Evolutionary conservation across 352 stramenopile genomes (phyloP).

Genomic region (Globisporangium spiculum): DNA sequence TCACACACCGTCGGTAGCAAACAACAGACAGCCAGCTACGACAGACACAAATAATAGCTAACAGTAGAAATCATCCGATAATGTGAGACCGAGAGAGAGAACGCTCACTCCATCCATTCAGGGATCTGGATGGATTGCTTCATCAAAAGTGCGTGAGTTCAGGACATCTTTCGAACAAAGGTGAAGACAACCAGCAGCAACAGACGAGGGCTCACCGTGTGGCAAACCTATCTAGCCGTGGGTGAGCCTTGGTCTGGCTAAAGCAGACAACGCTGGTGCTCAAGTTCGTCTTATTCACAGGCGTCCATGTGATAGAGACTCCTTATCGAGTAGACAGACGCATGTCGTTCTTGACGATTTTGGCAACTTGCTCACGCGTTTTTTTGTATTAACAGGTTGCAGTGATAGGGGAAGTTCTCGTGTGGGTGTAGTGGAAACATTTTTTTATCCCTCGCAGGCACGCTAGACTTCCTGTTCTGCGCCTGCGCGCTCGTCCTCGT

Average conservation of each 20-base stretch:
- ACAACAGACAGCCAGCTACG: neutral
- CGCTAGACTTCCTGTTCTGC: neutral
- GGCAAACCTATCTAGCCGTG: neutral
- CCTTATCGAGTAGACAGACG: too few relatives aligned
- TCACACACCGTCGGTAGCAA: neutral
- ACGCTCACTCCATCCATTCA: neutral
- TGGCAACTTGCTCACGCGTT: too few relatives aligned
- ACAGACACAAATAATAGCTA: conserved; percentile 5
- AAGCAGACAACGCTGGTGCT: too few relatives aligned
- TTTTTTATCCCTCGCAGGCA: neutral
- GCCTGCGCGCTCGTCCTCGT: neutral
- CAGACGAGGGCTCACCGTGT: neutral
- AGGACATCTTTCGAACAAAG: neutral
- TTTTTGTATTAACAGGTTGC: too few relatives aligned
- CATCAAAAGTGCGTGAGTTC: neutral
- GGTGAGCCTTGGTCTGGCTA: neutral
- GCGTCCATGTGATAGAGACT: too few relatives aligned
- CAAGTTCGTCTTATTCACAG: too few relatives aligned
- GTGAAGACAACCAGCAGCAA: neutral
- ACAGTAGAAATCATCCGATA: conserved; percentile 5
- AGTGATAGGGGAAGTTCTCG: neutral
- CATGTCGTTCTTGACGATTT: too few relatives aligned
- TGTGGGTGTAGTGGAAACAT: neutral
- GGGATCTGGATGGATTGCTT: neutral
- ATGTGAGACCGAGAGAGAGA: neutral